Evolutionary conservation across 345 rosid species (phyloP).

Genomic region (Arabis hirsuta): DNA sequence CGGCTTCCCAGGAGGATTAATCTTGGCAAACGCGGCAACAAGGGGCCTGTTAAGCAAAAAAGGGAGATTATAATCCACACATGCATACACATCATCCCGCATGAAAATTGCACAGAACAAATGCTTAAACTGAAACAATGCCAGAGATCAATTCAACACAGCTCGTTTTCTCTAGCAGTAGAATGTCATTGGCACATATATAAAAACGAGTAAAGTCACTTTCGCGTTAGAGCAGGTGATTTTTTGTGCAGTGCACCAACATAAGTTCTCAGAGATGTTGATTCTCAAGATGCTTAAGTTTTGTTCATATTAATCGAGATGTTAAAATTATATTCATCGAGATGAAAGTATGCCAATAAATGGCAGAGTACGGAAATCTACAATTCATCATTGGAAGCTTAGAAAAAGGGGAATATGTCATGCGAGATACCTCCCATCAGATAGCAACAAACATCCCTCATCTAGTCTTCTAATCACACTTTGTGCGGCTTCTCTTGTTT

Average conservation of each 20-base stretch:
- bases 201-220: background rate
- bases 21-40: slow-evolving; percentile 61
- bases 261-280: background rate
- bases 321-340: background rate
- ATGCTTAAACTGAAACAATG: background rate
- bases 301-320: too few relatives aligned
- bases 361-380: slow-evolving; percentile 1
- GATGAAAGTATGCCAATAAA: slow-evolving; percentile 14
- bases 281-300: slow-evolving; percentile 1
- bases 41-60: slow-evolving; percentile 64
- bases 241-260: background rate
- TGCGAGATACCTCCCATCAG: slow-evolving; percentile 67
- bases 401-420: background rate
- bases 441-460: slow-evolving; percentile 67
- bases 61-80: slow-evolving; percentile 13
- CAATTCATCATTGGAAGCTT: slow-evolving; percentile 4
- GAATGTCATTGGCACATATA: background rate
- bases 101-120: background rate
- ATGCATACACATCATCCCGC: background rate
- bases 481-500: slow-evolving; percentile 66
- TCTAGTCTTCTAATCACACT: slow-evolving; percentile 54
- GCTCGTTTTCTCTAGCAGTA: background rate
- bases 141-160: background rate
- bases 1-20: slow-evolving; percentile 56
- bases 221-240: background rate